These are phyloP conservation scores for Chaetomium cochliodes DNA, from an alignment of 495 filamentous ascomycete genomes.

Conservation along the genomic window DNA sequence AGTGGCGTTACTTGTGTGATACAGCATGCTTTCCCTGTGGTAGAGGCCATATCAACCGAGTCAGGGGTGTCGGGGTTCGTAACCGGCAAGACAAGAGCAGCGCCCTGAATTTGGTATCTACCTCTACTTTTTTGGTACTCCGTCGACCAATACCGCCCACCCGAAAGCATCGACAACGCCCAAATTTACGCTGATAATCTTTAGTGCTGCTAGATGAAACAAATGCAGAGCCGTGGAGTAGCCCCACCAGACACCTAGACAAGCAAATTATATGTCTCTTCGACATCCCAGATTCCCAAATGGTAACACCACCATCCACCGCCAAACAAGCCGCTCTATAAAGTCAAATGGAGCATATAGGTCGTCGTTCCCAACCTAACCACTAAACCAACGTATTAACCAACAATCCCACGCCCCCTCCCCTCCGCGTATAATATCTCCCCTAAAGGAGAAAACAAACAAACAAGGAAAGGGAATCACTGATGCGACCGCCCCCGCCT, in stretches of 20 bases:
- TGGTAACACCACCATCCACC: neutral
- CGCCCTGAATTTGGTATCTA: no score
- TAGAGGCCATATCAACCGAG: no score
- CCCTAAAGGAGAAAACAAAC: no score
- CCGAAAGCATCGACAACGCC: no score
- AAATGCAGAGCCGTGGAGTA: neutral
- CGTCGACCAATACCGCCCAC: no score
- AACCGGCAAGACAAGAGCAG: no score
- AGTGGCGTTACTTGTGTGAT: neutral
- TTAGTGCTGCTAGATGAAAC: no score
- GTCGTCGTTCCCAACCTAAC: no score
- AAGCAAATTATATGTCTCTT: neutral
- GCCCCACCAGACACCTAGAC: neutral
- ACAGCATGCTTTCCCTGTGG: neutral
- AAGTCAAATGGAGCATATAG: neutral
- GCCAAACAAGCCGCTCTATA: neutral
- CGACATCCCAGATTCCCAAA: neutral
- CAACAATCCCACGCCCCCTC: neutral
- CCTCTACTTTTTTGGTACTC: no score
- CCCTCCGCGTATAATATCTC: no score
- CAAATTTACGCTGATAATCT: no score
- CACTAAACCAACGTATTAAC: neutral
- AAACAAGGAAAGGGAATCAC: neutral
- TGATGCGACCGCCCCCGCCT: conserved; percentile 21
- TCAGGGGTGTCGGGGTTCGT: no score